These are phyloP conservation scores for Populus deltoides DNA, from an alignment of 345 rosid genomes.

Conservation along the genomic window DNA sequence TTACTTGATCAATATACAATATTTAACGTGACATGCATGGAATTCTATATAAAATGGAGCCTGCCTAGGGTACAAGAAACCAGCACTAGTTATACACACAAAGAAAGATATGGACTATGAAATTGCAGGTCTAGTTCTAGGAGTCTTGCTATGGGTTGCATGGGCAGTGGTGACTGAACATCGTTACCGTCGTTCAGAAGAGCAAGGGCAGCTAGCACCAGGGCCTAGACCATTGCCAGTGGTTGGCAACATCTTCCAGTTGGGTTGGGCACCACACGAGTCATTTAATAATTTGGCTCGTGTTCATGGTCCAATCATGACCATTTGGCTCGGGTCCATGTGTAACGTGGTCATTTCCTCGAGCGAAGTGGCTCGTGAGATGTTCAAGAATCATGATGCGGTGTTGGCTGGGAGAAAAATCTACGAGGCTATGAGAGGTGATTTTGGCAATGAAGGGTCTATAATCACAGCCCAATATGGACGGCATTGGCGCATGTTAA, in stretches of 20 bases:
- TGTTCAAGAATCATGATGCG: conserved; percentile 72
- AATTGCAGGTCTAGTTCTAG: conserved; percentile 26
- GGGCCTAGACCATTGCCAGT: conserved; percentile 67
- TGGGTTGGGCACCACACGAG: conserved; percentile 53
- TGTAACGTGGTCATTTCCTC: conserved; percentile 70
- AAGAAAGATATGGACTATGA: conserved; percentile 32
- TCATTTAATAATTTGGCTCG: conserved; percentile 49
- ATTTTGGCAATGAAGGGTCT: conserved; percentile 52
- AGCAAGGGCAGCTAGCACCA: conserved; percentile 47
- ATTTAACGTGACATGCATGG: background rate
- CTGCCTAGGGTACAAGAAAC: background rate
- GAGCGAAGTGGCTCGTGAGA: conserved; percentile 54
- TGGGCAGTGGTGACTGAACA: conserved; percentile 39
- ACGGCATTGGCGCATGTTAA: conserved; percentile 65
- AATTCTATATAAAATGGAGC: background rate
- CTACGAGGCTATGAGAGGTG: conserved; percentile 74
- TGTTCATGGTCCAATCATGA: conserved; percentile 66
- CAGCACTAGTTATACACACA: background rate
- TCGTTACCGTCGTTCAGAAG: conserved; percentile 30
- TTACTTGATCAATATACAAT: no score
- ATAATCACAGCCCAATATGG: conserved; percentile 78
- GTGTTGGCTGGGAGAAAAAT: conserved; percentile 72
- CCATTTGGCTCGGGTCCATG: conserved; percentile 74
- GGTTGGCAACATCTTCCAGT: conserved; percentile 63
- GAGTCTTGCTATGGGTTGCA: conserved; percentile 38